phyloP scores from a whole-genome alignment of 2,329 filamentous ascomycete genomes.

The Colletotrichum coccodes region DNA sequence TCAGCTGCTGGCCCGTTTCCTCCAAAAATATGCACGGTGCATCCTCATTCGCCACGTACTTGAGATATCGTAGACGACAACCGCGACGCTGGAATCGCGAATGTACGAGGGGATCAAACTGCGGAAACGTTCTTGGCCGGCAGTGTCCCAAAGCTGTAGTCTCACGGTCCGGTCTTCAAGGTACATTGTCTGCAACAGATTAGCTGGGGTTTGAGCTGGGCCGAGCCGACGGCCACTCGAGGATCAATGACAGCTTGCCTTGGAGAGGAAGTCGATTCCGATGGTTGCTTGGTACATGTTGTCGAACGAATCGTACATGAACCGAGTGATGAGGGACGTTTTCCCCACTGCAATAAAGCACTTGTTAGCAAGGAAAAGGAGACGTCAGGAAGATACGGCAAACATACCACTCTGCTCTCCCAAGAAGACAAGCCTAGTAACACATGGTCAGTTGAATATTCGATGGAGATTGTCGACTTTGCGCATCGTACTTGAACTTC shows the following conservation, averaged over 20 bases:
- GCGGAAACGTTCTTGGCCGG: conserved; percentile 96
- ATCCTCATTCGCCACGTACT: conserved; percentile 59
- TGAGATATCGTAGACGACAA: conserved; percentile 98
- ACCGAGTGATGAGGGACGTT: conserved; percentile 97
- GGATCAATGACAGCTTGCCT: conserved; percentile 65
- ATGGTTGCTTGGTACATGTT: conserved; percentile 99
- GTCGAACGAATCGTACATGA: conserved; percentile 99
- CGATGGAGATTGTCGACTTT: background rate
- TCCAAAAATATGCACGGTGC: background rate
- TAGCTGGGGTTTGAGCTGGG: background rate
- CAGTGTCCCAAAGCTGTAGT: conserved; percentile 98
- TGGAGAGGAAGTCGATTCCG: conserved; percentile 98
- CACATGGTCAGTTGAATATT: conserved; percentile 35
- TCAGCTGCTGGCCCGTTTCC: background rate
- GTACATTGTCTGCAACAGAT: conserved; percentile 85
- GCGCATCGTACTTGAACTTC: conserved; percentile 90
- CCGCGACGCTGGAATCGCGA: conserved; percentile 95
- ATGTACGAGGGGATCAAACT: conserved; percentile 98
- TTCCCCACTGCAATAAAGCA: conserved; percentile 79
- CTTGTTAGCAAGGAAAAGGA: background rate
- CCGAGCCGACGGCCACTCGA: background rate
- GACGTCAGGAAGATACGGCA: conserved; percentile 17
- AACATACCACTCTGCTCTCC: conserved; percentile 96
- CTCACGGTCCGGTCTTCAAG: conserved; percentile 98
- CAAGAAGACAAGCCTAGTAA: conserved; percentile 86